Evolutionary conservation across 176 grass and related monocot genomes (phyloP), one percentile per base, ranked within the genome.

Genomic region (Tuctoria greenei): DNA sequence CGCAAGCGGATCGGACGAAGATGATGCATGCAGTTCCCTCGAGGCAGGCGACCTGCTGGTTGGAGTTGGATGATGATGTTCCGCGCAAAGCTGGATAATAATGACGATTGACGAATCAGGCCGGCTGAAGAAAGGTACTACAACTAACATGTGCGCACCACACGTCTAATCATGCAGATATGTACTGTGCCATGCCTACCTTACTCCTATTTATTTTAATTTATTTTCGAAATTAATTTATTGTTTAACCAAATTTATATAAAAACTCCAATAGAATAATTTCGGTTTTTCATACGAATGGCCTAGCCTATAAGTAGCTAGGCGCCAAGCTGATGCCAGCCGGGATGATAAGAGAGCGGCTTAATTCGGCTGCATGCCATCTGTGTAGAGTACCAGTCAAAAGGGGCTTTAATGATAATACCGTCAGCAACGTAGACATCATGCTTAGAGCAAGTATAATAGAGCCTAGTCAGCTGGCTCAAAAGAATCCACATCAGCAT

Each of bases 341-440:
- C 44, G 44, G 44, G 44, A 2, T 2, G 18, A 45, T 26, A 50
- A 44, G 11, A 3, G 16, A 10, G 44, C 31, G 12, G 58, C 58
- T 13, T 60, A 7, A 31, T 20, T 16, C n/a, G 1, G 10, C 10
- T 31, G 69, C 26, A 3, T 31, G 31, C 31, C 31, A 31, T 31
- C 31, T 3, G 57, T 64, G 17, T 8, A 8, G 51, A 39, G 8
- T 64, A 69, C 64, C 57, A 31, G 77, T 69, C 54, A 86, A 80
- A 47, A 61, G 20, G 9, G 7, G 1, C 2, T 7, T 45, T 20
- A 35, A 31, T 21, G 20, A 11, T 54, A 54, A 45, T 64, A 60
- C 68, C 62, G 17, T 69, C 35, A 24, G 54, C 52, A 61, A 67
- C 21, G 61, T 45, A 50, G 66, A 64, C 66, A 56, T 35, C 45